phyloP scores from a whole-genome alignment of 2,329 filamentous ascomycete species.

The Ophiocordyceps australis region DNA sequence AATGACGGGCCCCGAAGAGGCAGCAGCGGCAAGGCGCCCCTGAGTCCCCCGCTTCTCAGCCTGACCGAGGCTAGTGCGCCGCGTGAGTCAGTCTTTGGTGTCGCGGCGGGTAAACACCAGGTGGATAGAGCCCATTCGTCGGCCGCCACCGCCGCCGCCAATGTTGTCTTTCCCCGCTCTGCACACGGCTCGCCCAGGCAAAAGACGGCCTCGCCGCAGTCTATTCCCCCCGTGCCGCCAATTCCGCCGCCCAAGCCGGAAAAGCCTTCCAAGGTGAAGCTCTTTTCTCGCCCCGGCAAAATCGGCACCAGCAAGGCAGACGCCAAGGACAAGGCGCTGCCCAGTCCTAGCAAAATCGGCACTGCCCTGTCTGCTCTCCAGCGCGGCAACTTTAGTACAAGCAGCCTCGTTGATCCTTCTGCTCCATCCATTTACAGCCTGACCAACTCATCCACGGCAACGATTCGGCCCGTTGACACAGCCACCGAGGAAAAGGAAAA shows the following conservation, averaged over 20 bases:
- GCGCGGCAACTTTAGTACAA: constrained; percentile 51
- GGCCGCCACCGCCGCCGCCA: constrained; percentile 48
- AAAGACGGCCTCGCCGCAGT: constrained; percentile 14
- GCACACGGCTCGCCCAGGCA: constrained; percentile 31
- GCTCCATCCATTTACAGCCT: constrained; percentile 50
- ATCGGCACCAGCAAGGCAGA: constrained; percentile 50
- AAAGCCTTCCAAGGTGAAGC: constrained; percentile 56
- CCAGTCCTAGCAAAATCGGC: constrained; percentile 55
- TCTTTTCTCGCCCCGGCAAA: constrained; percentile 63
- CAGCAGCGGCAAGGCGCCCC: constrained; percentile 27
- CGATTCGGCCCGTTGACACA: constrained; percentile 47
- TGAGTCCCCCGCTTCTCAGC: constrained; percentile 44
- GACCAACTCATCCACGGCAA: constrained; percentile 61
- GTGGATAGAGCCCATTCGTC: constrained; percentile 39
- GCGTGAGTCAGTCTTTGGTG: constrained; percentile 33
- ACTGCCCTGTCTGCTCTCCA: constrained; percentile 49
- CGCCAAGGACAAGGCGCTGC: constrained; percentile 44
- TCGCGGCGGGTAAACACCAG: constrained; percentile 29
- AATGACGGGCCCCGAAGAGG: constrained; percentile 24
- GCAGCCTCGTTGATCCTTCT: constrained; percentile 45
- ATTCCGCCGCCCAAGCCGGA: constrained; percentile 26
- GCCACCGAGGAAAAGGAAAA: constrained; percentile 28
- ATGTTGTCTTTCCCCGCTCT: constrained; percentile 53
- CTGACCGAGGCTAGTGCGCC: constrained; percentile 47
- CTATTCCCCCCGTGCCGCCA: constrained; percentile 18